Evolutionary conservation across 2,329 filamentous ascomycete species (phyloP).

Genomic region (Ceratocystis lukuohia): DNA sequence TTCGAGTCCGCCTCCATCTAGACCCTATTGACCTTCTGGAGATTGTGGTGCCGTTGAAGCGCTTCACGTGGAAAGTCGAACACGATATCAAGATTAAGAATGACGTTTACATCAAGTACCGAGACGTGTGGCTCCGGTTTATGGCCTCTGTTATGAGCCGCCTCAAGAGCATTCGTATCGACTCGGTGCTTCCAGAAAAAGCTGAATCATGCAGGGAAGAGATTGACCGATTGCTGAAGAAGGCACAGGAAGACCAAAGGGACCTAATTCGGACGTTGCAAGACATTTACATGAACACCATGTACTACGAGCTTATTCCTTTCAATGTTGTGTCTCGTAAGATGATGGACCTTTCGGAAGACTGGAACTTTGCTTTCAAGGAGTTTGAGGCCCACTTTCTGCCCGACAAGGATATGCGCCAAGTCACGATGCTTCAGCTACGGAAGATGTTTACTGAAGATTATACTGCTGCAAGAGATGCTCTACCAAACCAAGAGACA

Average conservation of each 20-base stretch:
- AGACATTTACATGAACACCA: conserved; percentile 80
- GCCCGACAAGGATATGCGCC: conserved; percentile 89
- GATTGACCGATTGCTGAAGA: conserved; percentile 63
- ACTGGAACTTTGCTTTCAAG: conserved; percentile 82
- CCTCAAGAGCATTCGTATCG: conserved; percentile 76
- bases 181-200: conserved; percentile 81
- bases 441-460: conserved; percentile 83
- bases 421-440: conserved; percentile 80
- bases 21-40: conserved; percentile 87
- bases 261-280: conserved; percentile 65
- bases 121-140: conserved; percentile 72
- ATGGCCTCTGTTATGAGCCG: conserved; percentile 75
- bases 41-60: conserved; percentile 77
- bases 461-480: conserved; percentile 69
- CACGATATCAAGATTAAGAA: conserved; percentile 88
- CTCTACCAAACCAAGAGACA: conserved; percentile 53
- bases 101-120: conserved; percentile 68
- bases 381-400: conserved; percentile 91
- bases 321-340: conserved; percentile 78
- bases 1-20: conserved; percentile 79
- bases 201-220: conserved; percentile 68
- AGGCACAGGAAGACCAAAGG: conserved; percentile 70
- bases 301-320: conserved; percentile 93
- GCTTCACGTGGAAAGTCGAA: conserved; percentile 96
- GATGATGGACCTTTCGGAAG: conserved; percentile 82